Conservation (phyloP, 805 yeast species). For the Hagleromyces aurorensis region DNA sequence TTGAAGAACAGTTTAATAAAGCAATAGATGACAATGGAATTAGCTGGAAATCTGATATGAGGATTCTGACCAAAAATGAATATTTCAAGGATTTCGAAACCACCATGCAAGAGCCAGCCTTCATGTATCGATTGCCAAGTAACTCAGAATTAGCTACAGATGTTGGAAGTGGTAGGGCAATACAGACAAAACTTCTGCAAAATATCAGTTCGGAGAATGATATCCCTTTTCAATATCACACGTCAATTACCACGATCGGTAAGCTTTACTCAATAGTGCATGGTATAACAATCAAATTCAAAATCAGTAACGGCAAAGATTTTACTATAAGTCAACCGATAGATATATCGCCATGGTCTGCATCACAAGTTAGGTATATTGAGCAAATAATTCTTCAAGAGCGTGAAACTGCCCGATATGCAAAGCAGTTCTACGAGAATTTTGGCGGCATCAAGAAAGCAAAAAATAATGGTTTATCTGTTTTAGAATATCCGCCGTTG, state of each 20-base stretch:
- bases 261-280: constrained; percentile 44
- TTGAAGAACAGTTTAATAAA: constrained; percentile 26
- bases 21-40: constrained; percentile 26
- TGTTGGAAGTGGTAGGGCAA: too few species aligned
- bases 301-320: constrained; percentile 42
- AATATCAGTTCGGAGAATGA: constrained; percentile 17
- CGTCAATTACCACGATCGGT: constrained; percentile 43
- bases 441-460: constrained; percentile 32
- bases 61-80: constrained; percentile 24
- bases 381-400: constrained; percentile 48
- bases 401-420: constrained; percentile 38
- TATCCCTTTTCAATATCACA: constrained; percentile 36
- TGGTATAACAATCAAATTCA: constrained; percentile 42
- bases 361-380: constrained; percentile 39
- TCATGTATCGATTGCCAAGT: constrained; percentile 16
- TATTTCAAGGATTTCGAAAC: constrained; percentile 26
- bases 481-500: constrained; percentile 31
- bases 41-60: constrained; percentile 17
- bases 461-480: constrained; percentile 3
- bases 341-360: constrained; percentile 46
- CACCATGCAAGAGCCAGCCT: constrained; percentile 27
- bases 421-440: constrained; percentile 28
- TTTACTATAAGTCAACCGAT: constrained; percentile 44
- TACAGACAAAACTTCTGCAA: constrained; percentile 24
- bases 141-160: too few species aligned